Evolutionary conservation across 768 basidiomycete species (phyloP).

Genomic region (Amanita phalloides): DNA sequence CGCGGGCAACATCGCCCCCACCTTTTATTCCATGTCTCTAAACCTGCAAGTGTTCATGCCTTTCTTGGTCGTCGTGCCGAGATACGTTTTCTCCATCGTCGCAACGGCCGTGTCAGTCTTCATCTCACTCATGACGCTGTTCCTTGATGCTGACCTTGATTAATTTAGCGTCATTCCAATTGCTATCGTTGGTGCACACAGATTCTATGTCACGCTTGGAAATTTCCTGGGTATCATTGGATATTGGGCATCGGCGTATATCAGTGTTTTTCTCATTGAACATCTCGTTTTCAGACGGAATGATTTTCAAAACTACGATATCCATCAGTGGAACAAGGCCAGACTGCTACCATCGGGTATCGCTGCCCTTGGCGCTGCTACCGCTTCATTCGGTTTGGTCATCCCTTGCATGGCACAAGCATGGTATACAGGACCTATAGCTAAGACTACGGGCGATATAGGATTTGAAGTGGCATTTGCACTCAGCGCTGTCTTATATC

Average conservation of each 20-base stretch:
- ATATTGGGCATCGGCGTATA: slow-evolving; percentile 57
- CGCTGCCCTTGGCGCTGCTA: slow-evolving; percentile 48
- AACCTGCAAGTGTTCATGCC: slow-evolving; percentile 65
- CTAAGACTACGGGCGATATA: slow-evolving; percentile 58
- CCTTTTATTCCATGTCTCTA: slow-evolving; percentile 73
- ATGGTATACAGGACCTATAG: slow-evolving; percentile 74
- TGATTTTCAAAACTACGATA: slow-evolving; percentile 41
- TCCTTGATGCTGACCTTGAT: neutral
- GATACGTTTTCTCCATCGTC: slow-evolving; percentile 69
- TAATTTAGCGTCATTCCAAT: slow-evolving; percentile 52
- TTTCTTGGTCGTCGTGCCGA: slow-evolving; percentile 44
- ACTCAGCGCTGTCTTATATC: slow-evolving; percentile 41
- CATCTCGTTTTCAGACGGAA: slow-evolving; percentile 57
- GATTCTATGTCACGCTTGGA: slow-evolving; percentile 57
- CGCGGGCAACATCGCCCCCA: slow-evolving; percentile 71
- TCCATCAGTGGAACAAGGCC: slow-evolving; percentile 45
- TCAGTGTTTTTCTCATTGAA: slow-evolving; percentile 53
- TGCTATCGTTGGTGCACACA: slow-evolving; percentile 64
- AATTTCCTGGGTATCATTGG: slow-evolving; percentile 71
- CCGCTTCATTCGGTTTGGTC: slow-evolving; percentile 45
- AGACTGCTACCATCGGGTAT: slow-evolving; percentile 50
- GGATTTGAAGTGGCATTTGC: slow-evolving; percentile 71
- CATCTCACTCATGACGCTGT: neutral
- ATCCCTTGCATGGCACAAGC: slow-evolving; percentile 66
- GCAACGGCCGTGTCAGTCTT: slow-evolving; percentile 55